These are phyloP conservation scores for Umbelopsis vinacea DNA, from an alignment of 192 early-diverging fungal genomes.

Conservation along the genomic window DNA sequence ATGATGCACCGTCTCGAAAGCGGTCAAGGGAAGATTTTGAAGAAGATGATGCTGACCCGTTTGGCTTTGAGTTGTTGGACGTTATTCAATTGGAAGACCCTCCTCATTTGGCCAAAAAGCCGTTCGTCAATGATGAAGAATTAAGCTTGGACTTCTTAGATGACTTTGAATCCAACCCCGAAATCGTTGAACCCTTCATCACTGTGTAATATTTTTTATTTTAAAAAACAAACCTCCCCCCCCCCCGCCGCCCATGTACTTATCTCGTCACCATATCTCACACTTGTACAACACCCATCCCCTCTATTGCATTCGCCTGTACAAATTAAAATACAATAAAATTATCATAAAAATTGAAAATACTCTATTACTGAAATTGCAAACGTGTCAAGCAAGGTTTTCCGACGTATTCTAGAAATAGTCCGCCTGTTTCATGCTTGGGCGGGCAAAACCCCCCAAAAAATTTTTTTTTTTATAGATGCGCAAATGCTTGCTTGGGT, in stretches of 20 bases:
- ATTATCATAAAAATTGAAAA: too few relatives aligned
- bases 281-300: neutral
- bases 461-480: too few relatives aligned
- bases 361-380: too few relatives aligned
- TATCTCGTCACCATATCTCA: neutral
- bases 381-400: too few relatives aligned
- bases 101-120: constrained; percentile 2
- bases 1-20: neutral
- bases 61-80: constrained; percentile 13
- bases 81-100: constrained; percentile 16
- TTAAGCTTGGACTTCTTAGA: constrained; percentile 9
- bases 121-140: constrained; percentile 11
- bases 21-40: constrained; percentile 14
- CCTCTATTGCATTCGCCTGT: too few relatives aligned
- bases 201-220: neutral
- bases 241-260: neutral
- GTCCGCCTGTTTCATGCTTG: too few relatives aligned
- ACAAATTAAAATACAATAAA: too few relatives aligned
- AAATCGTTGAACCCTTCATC: constrained; percentile 6
- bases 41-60: neutral
- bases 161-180: constrained; percentile 15
- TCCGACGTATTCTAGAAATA: too few relatives aligned
- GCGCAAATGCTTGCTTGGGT: too few relatives aligned
- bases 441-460: too few relatives aligned
- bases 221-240: too few relatives aligned